A percentile compares a stretch with the other conserved stretches of the same genome.
Conservation (phyloP, 2,329 filamentous ascomycete genomes). For the Pseudogymnoascus pannorum region DNA sequence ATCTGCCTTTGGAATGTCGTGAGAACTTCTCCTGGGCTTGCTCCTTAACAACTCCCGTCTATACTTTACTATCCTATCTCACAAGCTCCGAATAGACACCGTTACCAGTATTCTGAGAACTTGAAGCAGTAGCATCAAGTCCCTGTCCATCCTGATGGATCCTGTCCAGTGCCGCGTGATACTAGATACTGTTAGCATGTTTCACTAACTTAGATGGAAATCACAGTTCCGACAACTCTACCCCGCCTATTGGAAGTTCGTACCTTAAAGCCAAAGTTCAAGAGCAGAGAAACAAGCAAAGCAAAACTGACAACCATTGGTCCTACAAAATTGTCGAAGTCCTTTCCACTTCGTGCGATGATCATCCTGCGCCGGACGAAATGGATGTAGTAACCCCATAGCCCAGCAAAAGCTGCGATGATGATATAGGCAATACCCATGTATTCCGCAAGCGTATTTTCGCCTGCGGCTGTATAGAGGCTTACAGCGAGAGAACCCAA, state of each 20-base stretch:
- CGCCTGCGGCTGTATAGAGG: conserved; percentile 80
- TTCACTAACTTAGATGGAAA: background rate
- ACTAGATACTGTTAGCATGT: conserved; percentile 1
- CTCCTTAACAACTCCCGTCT: background rate
- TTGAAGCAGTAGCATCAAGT: background rate
- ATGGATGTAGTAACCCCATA: conserved; percentile 84
- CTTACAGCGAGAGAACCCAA: conserved; percentile 77
- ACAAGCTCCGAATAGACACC: background rate
- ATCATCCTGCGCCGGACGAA: conserved; percentile 72
- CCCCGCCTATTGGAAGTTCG: conserved; percentile 3
- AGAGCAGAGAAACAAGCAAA: conserved; percentile 65
- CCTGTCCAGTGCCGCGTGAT: background rate
- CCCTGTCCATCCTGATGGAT: background rate
- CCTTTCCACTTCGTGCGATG: conserved; percentile 74
- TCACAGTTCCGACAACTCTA: background rate
- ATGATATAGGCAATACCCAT: conserved; percentile 78
- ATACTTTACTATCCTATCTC: background rate
- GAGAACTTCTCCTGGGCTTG: background rate
- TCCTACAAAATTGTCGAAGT: conserved; percentile 85
- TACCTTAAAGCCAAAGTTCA: conserved; percentile 89
- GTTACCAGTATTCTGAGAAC: background rate
- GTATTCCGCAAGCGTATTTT: conserved; percentile 65
- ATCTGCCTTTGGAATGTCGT: background rate
- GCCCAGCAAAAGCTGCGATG: conserved; percentile 74
- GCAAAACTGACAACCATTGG: conserved; percentile 77